Percentiles rank a stretch among this genome's conserved stretches.
Evolutionary conservation across 306 rosid species (phyloP).

Genomic region (Betula pendula): DNA sequence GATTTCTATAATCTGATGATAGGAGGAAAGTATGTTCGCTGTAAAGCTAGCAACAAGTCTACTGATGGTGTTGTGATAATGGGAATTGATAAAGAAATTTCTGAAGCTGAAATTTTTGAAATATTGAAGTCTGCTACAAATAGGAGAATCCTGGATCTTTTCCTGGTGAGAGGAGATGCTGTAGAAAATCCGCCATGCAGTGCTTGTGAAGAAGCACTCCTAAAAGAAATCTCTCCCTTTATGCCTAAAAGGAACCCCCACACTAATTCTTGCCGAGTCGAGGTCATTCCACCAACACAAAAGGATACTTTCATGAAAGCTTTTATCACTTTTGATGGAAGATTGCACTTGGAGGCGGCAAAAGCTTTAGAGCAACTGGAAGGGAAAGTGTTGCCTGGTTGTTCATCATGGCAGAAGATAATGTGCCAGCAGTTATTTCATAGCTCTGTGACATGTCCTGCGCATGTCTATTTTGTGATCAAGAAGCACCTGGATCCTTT

Average conservation of each 20-base stretch:
- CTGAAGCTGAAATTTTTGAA: constrained; percentile 62
- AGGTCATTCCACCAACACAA: constrained; percentile 65
- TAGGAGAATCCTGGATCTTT: constrained; percentile 66
- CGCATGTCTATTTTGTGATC: constrained; percentile 61
- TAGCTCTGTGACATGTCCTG: constrained; percentile 65
- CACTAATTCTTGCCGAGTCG: constrained; percentile 55
- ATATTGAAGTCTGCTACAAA: constrained; percentile 59
- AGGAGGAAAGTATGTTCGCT: constrained; percentile 63
- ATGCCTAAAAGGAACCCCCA: constrained; percentile 64
- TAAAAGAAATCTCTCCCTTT: constrained; percentile 63
- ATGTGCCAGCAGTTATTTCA: constrained; percentile 76
- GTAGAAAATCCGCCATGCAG: constrained; percentile 56
- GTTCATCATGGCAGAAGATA: constrained; percentile 87
- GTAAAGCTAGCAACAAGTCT: constrained; percentile 45
- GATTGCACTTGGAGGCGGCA: constrained; percentile 94
- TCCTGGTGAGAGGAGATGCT: constrained; percentile 70
- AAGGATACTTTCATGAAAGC: constrained; percentile 70
- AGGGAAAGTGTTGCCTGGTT: constrained; percentile 75
- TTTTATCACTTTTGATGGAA: constrained; percentile 74
- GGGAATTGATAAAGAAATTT: constrained; percentile 62
- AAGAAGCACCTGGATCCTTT: constrained; percentile 54
- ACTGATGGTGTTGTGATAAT: constrained; percentile 42
- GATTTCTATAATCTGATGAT: constrained; percentile 62
- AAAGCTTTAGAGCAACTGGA: constrained; percentile 82
- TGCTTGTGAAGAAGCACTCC: constrained; percentile 73